Evolutionary conservation across 768 basidiomycete genomes (phyloP).

Genomic region (Suillus discolor): DNA sequence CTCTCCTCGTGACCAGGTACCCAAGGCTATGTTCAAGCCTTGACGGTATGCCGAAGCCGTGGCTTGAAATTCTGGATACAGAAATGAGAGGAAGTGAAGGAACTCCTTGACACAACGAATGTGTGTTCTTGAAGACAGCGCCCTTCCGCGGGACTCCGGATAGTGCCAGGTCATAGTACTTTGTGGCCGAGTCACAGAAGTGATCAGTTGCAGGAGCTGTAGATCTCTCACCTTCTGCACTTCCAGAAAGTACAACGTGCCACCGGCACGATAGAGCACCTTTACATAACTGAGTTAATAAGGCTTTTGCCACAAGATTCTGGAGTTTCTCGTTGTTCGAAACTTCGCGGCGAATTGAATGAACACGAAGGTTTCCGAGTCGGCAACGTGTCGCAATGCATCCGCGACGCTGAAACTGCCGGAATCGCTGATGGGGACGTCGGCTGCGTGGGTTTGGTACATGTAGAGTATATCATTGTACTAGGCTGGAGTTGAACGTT

Average conservation of each 20-base stretch:
- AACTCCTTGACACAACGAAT: not conserved
- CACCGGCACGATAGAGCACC: not conserved
- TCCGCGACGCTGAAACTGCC: not conserved
- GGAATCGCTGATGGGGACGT: not conserved
- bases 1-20: slow-evolving; percentile 2
- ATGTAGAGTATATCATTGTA: too few species aligned
- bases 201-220: not conserved
- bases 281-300: not conserved
- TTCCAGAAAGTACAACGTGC: not conserved
- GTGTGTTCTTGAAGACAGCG: not conserved
- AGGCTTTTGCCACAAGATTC: not conserved
- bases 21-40: not conserved
- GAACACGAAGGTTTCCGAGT: not conserved
- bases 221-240: not conserved
- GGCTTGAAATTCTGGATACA: not conserved
- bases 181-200: not conserved
- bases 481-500: too few species aligned
- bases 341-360: too few species aligned
- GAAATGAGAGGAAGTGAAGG: not conserved
- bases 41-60: not conserved
- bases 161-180: not conserved
- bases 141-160: not conserved
- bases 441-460: too few species aligned
- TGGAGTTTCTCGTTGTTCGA: not conserved
- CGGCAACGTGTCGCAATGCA: not conserved